These are phyloP conservation scores for Gossypium stocksii DNA, from an alignment of 345 rosid species.

Conservation along the genomic window DNA sequence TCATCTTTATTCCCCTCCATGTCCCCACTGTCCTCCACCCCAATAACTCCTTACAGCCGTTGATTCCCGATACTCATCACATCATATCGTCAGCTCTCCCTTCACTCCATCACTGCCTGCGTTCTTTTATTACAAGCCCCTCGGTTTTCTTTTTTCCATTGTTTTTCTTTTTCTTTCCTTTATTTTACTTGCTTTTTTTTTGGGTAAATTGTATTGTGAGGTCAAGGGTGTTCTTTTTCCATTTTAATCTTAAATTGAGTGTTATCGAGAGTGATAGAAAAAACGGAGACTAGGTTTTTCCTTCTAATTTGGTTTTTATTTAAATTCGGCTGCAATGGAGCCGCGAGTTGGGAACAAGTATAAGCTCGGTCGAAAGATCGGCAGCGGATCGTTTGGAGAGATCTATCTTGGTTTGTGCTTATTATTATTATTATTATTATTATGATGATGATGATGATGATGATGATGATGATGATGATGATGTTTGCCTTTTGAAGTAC, in stretches of 20 bases:
- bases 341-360: constrained; percentile 85
- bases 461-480: too few species aligned
- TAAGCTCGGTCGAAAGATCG: constrained; percentile 90
- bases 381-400: constrained; percentile 98
- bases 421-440: constrained; percentile 1
- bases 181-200: neutral
- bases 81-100: neutral
- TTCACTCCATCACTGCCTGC: neutral
- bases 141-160: neutral
- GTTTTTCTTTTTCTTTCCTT: neutral
- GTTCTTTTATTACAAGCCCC: neutral
- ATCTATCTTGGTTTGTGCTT: constrained; percentile 76
- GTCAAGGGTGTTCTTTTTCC: neutral
- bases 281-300: neutral
- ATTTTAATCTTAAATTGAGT: neutral
- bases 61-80: constrained; percentile 6
- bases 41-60: neutral
- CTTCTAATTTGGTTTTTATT: neutral
- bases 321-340: constrained; percentile 44
- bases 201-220: neutral
- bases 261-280: neutral
- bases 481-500: neutral
- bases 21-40: neutral
- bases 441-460: too few species aligned
- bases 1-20: neutral